phyloP scores from a whole-genome alignment of 2,329 filamentous ascomycete species.

The Fusarium subglutinans region DNA sequence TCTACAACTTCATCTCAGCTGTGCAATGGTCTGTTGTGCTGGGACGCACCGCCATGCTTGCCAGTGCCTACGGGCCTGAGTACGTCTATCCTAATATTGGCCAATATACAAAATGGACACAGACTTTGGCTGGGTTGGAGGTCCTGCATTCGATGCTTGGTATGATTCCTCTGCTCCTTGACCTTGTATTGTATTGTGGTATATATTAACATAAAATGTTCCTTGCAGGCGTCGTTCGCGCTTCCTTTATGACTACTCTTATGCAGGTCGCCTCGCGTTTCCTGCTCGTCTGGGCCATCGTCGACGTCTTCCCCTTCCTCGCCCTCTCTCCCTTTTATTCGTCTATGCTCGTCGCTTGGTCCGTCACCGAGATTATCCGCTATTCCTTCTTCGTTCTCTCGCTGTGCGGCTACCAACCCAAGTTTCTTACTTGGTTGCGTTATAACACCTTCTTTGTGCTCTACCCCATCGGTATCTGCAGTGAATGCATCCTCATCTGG shows the following conservation, averaged over 20 bases:
- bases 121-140: constrained; percentile 85
- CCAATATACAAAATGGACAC: constrained; percentile 78
- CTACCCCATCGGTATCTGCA: constrained; percentile 90
- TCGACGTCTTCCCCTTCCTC: constrained; percentile 75
- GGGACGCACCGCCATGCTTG: constrained; percentile 67
- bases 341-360: constrained; percentile 88
- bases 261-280: constrained; percentile 92
- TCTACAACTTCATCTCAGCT: constrained; percentile 85
- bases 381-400: constrained; percentile 90
- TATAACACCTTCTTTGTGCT: constrained; percentile 94
- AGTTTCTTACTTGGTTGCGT: constrained; percentile 78
- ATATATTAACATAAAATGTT: background rate
- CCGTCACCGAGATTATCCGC: constrained; percentile 88
- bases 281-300: constrained; percentile 88
- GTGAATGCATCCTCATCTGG: constrained; percentile 85
- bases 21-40: constrained; percentile 83
- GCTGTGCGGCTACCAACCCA: constrained; percentile 70
- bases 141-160: constrained; percentile 82
- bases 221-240: constrained; percentile 78
- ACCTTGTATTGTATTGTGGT: background rate
- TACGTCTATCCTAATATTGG: constrained; percentile 71
- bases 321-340: constrained; percentile 71
- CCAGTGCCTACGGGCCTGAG: constrained; percentile 63
- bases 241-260: constrained; percentile 82
- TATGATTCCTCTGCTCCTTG: constrained; percentile 51